Conservation (phyloP, 192 early-diverging fungal genomes). For the Umbelopsis isabellina region DNA sequence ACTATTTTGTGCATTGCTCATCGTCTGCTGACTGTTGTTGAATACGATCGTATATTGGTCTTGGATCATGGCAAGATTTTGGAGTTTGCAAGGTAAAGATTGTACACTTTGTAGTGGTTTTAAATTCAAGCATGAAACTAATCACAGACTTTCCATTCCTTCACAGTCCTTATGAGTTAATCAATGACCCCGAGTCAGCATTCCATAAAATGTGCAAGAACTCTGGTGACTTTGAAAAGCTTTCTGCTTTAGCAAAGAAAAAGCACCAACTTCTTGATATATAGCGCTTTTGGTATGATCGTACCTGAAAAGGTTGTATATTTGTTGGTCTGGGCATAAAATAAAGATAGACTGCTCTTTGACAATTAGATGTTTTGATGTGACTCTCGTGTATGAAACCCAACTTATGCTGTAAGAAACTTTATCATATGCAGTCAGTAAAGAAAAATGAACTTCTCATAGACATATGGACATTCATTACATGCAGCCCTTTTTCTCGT, state of each 20-base stretch:
- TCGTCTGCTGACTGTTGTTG: conserved; percentile 83
- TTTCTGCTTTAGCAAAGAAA: conserved; percentile 43
- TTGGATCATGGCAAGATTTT: conserved; percentile 79
- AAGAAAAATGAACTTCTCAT: no score
- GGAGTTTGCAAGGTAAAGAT: conserved; percentile 68
- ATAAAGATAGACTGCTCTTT: no score
- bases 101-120: background rate
- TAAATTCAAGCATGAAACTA: background rate
- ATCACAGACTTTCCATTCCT: background rate
- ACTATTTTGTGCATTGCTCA: conserved; percentile 94
- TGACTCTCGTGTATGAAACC: no score
- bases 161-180: conserved; percentile 25
- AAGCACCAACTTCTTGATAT: conserved; percentile 13
- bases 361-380: no score
- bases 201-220: conserved; percentile 81
- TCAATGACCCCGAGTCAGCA: conserved; percentile 15
- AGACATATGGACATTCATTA: no score
- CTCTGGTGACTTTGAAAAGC: conserved; percentile 77
- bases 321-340: no score
- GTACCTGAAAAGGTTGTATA: no score
- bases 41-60: conserved; percentile 85
- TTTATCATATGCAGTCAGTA: no score
- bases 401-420: no score
- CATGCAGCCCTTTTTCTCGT: no score
- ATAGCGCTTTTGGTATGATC: background rate